phyloP scores from a whole-genome alignment of 2,329 filamentous ascomycete species.

The Colletotrichum godetiae region DNA sequence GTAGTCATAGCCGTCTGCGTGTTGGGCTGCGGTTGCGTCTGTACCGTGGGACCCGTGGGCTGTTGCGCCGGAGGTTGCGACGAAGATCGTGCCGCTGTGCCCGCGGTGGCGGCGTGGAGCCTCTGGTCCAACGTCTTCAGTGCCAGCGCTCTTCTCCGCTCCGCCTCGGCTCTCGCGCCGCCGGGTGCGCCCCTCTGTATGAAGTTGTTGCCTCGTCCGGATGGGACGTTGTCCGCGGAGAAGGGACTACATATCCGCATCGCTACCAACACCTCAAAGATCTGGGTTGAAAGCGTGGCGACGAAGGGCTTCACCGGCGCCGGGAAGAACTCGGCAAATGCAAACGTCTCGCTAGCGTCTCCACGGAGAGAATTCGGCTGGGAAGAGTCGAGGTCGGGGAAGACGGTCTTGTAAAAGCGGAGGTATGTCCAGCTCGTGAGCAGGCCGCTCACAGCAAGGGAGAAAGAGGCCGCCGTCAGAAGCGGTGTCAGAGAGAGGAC shows the following conservation, averaged over 20 bases:
- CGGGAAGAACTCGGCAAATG: conserved; percentile 96
- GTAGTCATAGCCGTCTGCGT: conserved; percentile 70
- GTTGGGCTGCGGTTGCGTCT: conserved; percentile 66
- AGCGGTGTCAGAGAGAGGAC: conserved; percentile 69
- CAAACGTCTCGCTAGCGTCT: conserved; percentile 95
- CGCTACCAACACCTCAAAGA: conserved; percentile 81
- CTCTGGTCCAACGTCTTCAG: conserved; percentile 93
- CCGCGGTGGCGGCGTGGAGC: conserved; percentile 82
- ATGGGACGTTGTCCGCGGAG: conserved; percentile 81
- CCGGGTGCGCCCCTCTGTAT: conserved; percentile 68
- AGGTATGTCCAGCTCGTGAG: conserved; percentile 94
- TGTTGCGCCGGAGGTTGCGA: conserved; percentile 53
- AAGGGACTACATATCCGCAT: conserved; percentile 87
- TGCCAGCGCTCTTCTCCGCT: conserved; percentile 87
- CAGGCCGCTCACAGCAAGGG: conserved; percentile 85
- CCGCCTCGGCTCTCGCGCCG: conserved; percentile 88
- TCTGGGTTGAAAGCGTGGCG: conserved; percentile 75
- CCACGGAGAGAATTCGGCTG: conserved; percentile 77
- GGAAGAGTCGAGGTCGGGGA: conserved; percentile 74
- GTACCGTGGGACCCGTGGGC: conserved; percentile 63
- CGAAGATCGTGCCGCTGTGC: conserved; percentile 50
- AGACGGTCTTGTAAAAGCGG: conserved; percentile 88
- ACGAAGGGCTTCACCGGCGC: conserved; percentile 83
- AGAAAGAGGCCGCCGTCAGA: conserved; percentile 77
- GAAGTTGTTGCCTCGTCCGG: conserved; percentile 73